These are phyloP conservation scores for Verticillium zaregamsianum DNA, from an alignment of 2,329 filamentous ascomycete species.

Conservation along the genomic window DNA sequence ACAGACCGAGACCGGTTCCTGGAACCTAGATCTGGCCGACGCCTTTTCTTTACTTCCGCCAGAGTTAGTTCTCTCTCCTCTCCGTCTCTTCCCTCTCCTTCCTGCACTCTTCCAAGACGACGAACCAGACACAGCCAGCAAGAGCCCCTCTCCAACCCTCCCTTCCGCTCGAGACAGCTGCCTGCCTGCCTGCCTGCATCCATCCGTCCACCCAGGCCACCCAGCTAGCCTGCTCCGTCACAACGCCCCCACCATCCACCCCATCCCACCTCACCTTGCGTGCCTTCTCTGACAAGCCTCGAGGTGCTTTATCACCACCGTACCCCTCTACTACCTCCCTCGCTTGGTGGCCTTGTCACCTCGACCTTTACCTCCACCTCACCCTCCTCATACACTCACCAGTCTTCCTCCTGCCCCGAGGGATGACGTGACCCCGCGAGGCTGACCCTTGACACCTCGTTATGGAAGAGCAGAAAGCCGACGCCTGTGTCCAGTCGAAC, in stretches of 20 bases:
- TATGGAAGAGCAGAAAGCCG: slow-evolving; percentile 45
- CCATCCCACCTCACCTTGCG: background rate
- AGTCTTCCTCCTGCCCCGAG: slow-evolving; percentile 10
- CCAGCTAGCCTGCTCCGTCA: slow-evolving; percentile 4
- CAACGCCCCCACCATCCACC: slow-evolving; percentile 5
- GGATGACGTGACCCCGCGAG: slow-evolving; percentile 30
- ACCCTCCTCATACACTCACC: background rate
- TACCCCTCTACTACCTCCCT: background rate
- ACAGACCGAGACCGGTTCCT: background rate
- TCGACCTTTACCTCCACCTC: background rate
- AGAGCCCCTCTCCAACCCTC: background rate
- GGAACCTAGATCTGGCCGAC: background rate
- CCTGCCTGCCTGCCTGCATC: background rate
- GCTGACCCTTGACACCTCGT: slow-evolving; percentile 35
- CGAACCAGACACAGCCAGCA: background rate
- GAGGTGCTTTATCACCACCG: slow-evolving; percentile 1
- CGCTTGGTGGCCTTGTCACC: background rate
- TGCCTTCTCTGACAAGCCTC: background rate
- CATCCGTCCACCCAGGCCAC: background rate
- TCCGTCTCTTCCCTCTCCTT: background rate
- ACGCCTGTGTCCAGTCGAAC: slow-evolving; percentile 2
- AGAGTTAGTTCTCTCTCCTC: slow-evolving; percentile 6
- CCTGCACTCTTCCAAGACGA: background rate
- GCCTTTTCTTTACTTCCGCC: slow-evolving; percentile 3
- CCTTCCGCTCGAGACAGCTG: background rate